Conservation (phyloP, 2,329 filamentous ascomycete genomes). For the Bisporella sp. region DNA sequence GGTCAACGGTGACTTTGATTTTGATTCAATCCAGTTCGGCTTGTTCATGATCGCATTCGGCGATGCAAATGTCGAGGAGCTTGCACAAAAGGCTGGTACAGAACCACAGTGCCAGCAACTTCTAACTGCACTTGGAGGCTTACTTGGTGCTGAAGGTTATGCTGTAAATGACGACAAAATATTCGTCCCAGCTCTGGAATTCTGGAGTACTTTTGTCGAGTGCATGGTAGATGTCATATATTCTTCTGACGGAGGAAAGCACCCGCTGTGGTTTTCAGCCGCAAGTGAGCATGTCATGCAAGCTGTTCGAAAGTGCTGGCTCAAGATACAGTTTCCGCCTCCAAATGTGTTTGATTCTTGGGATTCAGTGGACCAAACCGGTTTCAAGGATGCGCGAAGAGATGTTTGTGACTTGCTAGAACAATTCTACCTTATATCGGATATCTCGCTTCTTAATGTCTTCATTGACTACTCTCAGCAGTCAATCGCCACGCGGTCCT, state of each 20-base stretch:
- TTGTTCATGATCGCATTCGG: conserved; percentile 63
- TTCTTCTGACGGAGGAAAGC: conserved; percentile 36
- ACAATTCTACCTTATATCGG: conserved; percentile 58
- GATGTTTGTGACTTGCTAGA: conserved; percentile 76
- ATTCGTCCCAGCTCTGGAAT: conserved; percentile 66
- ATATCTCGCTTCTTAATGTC: conserved; percentile 45
- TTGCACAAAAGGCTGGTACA: conserved; percentile 47
- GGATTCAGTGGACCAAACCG: conserved; percentile 62
- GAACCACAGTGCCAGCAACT: conserved; percentile 42
- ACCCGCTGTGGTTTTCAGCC: conserved; percentile 47
- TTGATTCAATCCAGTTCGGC: conserved; percentile 58
- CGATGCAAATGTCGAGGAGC: conserved; percentile 53
- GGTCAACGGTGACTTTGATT: conserved; percentile 53
- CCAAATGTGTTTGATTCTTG: conserved; percentile 51
- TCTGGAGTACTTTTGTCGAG: conserved; percentile 74
- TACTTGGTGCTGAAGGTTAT: conserved; percentile 59
- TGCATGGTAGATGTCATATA: conserved; percentile 53
- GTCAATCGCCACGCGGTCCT: conserved; percentile 41
- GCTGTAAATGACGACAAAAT: conserved; percentile 68
- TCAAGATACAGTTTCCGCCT: conserved; percentile 57
- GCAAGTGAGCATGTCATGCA: conserved; percentile 55
- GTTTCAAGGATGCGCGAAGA: conserved; percentile 65
- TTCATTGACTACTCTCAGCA: conserved; percentile 50
- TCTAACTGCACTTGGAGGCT: conserved; percentile 52
- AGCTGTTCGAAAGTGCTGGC: conserved; percentile 59